Conservation (phyloP, 352 stramenopile genomes). For the Pythium pyrilobum region DNA sequence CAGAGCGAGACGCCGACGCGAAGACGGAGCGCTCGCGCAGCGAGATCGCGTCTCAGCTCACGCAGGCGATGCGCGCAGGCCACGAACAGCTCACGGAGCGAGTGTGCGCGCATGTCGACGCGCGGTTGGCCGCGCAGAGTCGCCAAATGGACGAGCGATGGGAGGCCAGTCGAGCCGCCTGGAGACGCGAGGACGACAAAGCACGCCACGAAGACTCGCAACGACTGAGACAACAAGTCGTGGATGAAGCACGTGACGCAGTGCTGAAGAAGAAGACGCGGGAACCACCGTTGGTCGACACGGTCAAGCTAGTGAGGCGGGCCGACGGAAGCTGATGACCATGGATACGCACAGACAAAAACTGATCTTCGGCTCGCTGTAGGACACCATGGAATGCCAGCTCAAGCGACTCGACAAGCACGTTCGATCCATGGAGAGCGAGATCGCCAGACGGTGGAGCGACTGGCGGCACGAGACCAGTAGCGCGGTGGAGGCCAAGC, state of each 20-base stretch:
- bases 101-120: conserved; percentile 7
- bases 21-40: background rate
- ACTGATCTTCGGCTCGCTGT: background rate
- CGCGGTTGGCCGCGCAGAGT: background rate
- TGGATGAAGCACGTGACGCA: no score
- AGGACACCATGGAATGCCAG: conserved; percentile 5
- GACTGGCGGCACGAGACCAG: background rate
- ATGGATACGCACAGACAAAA: no score
- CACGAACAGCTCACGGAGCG: background rate
- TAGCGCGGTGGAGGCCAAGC: background rate
- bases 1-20: background rate
- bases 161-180: no score
- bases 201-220: background rate
- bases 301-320: background rate
- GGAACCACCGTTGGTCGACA: no score
- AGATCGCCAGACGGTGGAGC: conserved; percentile 1
- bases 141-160: background rate
- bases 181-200: background rate
- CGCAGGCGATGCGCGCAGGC: background rate
- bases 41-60: background rate
- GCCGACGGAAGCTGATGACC: no score
- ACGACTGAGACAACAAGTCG: no score
- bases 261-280: no score
- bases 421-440: background rate
- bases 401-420: conserved; percentile 16